phyloP scores from a whole-genome alignment of 2,329 filamentous ascomycete genomes.

The Graphiopsis chlorocephala region DNA sequence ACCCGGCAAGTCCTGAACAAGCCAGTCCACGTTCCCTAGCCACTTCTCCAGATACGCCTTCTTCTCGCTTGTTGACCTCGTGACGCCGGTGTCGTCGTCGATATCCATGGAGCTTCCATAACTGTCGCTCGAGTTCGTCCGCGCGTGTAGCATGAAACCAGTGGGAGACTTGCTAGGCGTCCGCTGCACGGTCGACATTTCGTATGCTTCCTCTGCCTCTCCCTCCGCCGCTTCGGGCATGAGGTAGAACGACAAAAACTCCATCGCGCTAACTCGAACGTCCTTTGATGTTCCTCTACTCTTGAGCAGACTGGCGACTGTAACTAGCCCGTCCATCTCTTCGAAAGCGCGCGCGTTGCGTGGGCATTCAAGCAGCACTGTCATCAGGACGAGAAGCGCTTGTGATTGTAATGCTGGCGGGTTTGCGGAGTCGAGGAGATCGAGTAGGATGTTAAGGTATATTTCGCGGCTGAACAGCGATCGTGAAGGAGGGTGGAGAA shows the following conservation, averaged over 20 bases:
- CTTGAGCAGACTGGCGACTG: slow-evolving; percentile 90
- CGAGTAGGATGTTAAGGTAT: slow-evolving; percentile 95
- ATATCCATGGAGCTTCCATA: slow-evolving; percentile 33
- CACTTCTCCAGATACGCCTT: slow-evolving; percentile 47
- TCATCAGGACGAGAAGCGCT: slow-evolving; percentile 85
- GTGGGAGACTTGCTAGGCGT: slow-evolving; percentile 25
- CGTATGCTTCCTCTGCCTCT: slow-evolving; percentile 25
- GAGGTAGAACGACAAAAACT: slow-evolving; percentile 97
- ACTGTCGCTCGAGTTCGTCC: slow-evolving; percentile 33
- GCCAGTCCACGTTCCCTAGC: slow-evolving; percentile 14
- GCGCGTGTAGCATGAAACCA: slow-evolving; percentile 20
- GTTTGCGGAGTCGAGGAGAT: slow-evolving; percentile 86
- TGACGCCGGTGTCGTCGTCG: slow-evolving; percentile 41
- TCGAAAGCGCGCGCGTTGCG: slow-evolving; percentile 91
- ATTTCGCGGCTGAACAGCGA: slow-evolving; percentile 82
- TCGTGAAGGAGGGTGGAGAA: slow-evolving; percentile 88
- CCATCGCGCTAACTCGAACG: slow-evolving; percentile 92
- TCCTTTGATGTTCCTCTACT: slow-evolving; percentile 78
- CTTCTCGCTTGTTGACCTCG: slow-evolving; percentile 75
- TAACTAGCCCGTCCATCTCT: slow-evolving; percentile 83
- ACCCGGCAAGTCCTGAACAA: slow-evolving; percentile 8
- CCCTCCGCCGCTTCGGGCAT: slow-evolving; percentile 71
- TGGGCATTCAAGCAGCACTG: slow-evolving; percentile 80
- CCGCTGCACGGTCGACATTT: slow-evolving; percentile 28
- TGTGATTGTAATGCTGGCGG: slow-evolving; percentile 89